Base-by-base conservation (phyloP, 495 filamentous ascomycete genomes). In the Letharia lupina region DNA sequence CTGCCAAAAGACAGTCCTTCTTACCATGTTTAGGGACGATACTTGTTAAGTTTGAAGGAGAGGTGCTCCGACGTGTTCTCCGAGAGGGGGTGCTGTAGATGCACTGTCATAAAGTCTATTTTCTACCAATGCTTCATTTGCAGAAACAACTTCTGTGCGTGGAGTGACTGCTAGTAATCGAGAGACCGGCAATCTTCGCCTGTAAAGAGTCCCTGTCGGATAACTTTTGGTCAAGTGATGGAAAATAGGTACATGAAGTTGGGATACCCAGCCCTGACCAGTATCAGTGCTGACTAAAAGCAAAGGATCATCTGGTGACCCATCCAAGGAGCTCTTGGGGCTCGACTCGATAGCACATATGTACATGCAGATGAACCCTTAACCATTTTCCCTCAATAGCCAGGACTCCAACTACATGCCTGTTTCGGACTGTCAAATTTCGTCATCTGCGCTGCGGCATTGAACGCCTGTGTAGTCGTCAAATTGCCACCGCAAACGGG, bases 401-500 rank as follows among this genome's bases (percentile, higher is more conserved):
- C 60, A 33, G 67, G 68, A 33, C 63, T 48, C 45, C 7, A 5
- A 8, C 60, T 44, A 57, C 68, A 73, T 57, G 68, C 42, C 63
- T 70, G 66, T 67, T 71, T 71, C 59, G 68, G 70, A 45, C 73
- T 71, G 31, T 67, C 0, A 23, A 73, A 74, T 2, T 62, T 54
- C 18, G 60, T 54, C 72, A 75, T 73, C 16, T 73, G 64, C 35
- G 71, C 68, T 11, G 70, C 72, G 2, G 63, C 50, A 50, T 70
- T 71, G 50, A 74, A 74, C 2, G 61, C 66, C 57, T 66, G 63
- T 33, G 70, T 73, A 63, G 63, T 68, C 58, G 60, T 31, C 33
- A 42, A 9, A 69, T 69, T 65, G 11, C 70, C 68, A 48, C 63
- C 56, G 45, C 74, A 73, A 35, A 72, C 67, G 20, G 69, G 57